Evolutionary conservation across 2,329 filamentous ascomycete genomes (phyloP).

Genomic region (Penicillium brevicompactum): DNA sequence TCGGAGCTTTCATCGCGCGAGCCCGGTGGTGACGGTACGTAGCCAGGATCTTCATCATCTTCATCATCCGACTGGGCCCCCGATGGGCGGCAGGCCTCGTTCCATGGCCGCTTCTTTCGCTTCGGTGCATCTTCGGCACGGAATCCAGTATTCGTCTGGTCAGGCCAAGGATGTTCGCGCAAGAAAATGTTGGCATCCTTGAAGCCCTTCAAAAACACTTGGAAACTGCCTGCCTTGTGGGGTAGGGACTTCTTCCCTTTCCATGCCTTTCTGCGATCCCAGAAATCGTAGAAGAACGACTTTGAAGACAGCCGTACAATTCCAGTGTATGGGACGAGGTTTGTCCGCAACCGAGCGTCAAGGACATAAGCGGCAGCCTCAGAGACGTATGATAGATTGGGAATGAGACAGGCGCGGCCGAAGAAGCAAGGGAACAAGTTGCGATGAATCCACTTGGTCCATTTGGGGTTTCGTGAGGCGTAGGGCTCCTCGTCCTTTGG

Average conservation of each 20-base stretch:
- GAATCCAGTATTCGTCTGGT: slow-evolving; percentile 74
- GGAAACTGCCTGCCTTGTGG: slow-evolving; percentile 91
- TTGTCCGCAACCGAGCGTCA: slow-evolving; percentile 83
- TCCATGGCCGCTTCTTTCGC: slow-evolving; percentile 73
- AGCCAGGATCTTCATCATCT: slow-evolving; percentile 55
- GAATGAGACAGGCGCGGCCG: slow-evolving; percentile 90
- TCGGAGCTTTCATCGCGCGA: slow-evolving; percentile 49
- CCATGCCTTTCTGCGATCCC: slow-evolving; percentile 87
- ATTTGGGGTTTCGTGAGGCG: slow-evolving; percentile 94
- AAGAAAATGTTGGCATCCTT: slow-evolving; percentile 97
- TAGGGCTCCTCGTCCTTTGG: slow-evolving; percentile 99
- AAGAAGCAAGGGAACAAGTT: slow-evolving; percentile 98
- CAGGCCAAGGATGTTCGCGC: slow-evolving; percentile 94
- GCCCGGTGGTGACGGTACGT: slow-evolving; percentile 42
- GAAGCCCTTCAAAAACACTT: slow-evolving; percentile 95
- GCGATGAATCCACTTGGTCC: slow-evolving; percentile 99
- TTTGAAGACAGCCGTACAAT: slow-evolving; percentile 93
- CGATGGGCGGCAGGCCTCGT: slow-evolving; percentile 76
- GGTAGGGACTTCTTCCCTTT: slow-evolving; percentile 85
- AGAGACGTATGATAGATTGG: slow-evolving; percentile 95
- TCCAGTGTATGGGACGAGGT: slow-evolving; percentile 94
- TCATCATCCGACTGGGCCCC: slow-evolving; percentile 62
- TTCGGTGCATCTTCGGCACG: slow-evolving; percentile 67
- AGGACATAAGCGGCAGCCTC: slow-evolving; percentile 96
- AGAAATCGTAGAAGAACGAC: slow-evolving; percentile 97